phyloP scores from a whole-genome alignment of 2,329 filamentous ascomycete species.

The Scytalidium sp. region DNA sequence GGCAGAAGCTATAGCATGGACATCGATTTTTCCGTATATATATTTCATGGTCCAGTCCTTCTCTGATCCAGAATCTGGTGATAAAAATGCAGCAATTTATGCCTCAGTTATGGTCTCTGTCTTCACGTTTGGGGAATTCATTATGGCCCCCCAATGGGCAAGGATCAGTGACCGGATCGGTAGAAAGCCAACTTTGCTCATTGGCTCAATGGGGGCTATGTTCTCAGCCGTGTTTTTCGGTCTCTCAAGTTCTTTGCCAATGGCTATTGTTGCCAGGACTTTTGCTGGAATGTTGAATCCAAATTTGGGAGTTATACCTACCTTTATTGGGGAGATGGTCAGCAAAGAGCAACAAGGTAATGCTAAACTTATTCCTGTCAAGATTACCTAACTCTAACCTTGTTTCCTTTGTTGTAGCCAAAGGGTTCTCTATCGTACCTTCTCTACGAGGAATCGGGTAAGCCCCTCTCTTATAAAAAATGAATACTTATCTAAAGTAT shows the following conservation, averaged over 20 bases:
- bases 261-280: constrained; percentile 79
- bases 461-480: constrained; percentile 21
- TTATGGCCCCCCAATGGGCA: constrained; percentile 86
- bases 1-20: constrained; percentile 90
- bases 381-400: constrained; percentile 6
- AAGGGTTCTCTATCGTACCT: constrained; percentile 92
- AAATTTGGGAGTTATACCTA: constrained; percentile 89
- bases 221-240: constrained; percentile 88
- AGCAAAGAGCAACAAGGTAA: constrained; percentile 85
- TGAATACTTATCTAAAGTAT: constrained; percentile 3
- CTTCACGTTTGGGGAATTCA: constrained; percentile 90
- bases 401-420: constrained; percentile 47
- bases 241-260: constrained; percentile 73
- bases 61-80: constrained; percentile 67
- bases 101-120: constrained; percentile 91
- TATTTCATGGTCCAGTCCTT: constrained; percentile 95
- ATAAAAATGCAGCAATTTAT: constrained; percentile 79
- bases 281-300: constrained; percentile 85
- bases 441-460: constrained; percentile 91
- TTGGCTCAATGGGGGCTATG: constrained; percentile 79
- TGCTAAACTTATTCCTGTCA: constrained; percentile 6
- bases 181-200: constrained; percentile 83
- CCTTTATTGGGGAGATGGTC: constrained; percentile 86
- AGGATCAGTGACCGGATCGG: constrained; percentile 84
- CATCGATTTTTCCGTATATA: constrained; percentile 96